A percentile compares a stretch with the other conserved stretches of the same genome.
Evolutionary conservation across 2,329 filamentous ascomycete genomes (phyloP).

Genomic region (Colletotrichum spaethianum): DNA sequence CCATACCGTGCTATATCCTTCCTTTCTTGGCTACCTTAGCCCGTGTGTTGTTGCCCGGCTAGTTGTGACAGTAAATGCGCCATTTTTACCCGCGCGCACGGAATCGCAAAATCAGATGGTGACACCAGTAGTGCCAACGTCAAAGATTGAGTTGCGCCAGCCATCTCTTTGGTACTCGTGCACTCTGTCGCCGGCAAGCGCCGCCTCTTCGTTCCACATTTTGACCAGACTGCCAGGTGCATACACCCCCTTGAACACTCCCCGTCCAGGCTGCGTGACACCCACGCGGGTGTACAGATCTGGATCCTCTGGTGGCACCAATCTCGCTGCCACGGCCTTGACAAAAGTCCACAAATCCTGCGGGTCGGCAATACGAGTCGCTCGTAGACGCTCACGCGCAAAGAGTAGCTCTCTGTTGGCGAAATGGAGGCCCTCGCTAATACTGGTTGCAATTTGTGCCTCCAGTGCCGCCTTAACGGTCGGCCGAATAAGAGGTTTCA

Average conservation of each 20-base stretch:
- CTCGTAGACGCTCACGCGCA: conserved; percentile 87
- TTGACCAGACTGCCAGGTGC: conserved; percentile 91
- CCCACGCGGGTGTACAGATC: conserved; percentile 83
- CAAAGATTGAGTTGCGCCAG: conserved; percentile 91
- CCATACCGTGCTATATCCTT: conserved; percentile 21
- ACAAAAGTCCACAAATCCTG: conserved; percentile 86
- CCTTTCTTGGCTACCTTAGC: conserved; percentile 4
- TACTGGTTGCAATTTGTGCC: conserved; percentile 79
- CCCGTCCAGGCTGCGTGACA: conserved; percentile 67
- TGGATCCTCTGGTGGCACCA: conserved; percentile 80
- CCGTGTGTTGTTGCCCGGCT: not conserved
- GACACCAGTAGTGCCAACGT: conserved; percentile 56
- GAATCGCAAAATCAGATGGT: conserved; percentile 28
- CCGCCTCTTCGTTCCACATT: conserved; percentile 88
- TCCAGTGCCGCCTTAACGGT: conserved; percentile 86
- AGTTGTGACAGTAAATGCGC: conserved; percentile 11
- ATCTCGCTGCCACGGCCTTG: conserved; percentile 82
- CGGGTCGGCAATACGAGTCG: conserved; percentile 86
- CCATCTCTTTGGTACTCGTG: conserved; percentile 80
- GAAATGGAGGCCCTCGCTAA: conserved; percentile 78
- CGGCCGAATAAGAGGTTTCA: conserved; percentile 87
- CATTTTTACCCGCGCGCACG: conserved; percentile 10
- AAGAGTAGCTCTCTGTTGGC: conserved; percentile 90
- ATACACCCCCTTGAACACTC: conserved; percentile 86
- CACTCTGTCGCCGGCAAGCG: conserved; percentile 78